Conservation (phyloP, 2,329 filamentous ascomycete genomes). For the Trichoderma sp. region DNA sequence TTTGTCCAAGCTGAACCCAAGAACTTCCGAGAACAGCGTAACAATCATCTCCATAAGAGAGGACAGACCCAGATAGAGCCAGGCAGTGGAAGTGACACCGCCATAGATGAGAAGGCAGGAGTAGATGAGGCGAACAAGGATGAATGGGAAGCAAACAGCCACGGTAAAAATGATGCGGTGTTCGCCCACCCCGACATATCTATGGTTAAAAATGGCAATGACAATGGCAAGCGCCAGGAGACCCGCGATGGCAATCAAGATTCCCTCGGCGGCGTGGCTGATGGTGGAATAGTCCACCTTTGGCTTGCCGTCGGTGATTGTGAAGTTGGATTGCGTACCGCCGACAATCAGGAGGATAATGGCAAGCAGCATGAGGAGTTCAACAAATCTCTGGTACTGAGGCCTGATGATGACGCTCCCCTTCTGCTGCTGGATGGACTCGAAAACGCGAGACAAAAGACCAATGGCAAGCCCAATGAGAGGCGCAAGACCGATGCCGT, state of each 20-base stretch:
- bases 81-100: constrained; percentile 32
- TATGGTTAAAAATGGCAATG: constrained; percentile 44
- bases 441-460: constrained; percentile 42
- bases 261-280: constrained; percentile 34
- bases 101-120: constrained; percentile 36
- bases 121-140: constrained; percentile 38
- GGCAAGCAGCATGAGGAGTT: constrained; percentile 46
- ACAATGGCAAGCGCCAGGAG: constrained; percentile 44
- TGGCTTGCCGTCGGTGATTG: constrained; percentile 29
- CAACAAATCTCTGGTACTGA: constrained; percentile 40
- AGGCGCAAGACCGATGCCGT: constrained; percentile 44
- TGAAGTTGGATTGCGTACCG: constrained; percentile 34
- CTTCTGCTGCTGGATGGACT: constrained; percentile 48
- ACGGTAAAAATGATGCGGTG: constrained; percentile 54
- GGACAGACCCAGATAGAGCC: constrained; percentile 38
- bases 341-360: constrained; percentile 40
- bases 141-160: constrained; percentile 38
- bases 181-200: constrained; percentile 51
- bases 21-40: constrained; percentile 34
- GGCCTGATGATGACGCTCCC: constrained; percentile 34
- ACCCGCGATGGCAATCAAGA: constrained; percentile 43
- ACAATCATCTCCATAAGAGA: constrained; percentile 41
- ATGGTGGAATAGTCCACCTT: constrained; percentile 34
- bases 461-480: constrained; percentile 47
- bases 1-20: constrained; percentile 38